phyloP scores from a whole-genome alignment of 768 basidiomycete genomes.

The Pleurotus eryngii region DNA sequence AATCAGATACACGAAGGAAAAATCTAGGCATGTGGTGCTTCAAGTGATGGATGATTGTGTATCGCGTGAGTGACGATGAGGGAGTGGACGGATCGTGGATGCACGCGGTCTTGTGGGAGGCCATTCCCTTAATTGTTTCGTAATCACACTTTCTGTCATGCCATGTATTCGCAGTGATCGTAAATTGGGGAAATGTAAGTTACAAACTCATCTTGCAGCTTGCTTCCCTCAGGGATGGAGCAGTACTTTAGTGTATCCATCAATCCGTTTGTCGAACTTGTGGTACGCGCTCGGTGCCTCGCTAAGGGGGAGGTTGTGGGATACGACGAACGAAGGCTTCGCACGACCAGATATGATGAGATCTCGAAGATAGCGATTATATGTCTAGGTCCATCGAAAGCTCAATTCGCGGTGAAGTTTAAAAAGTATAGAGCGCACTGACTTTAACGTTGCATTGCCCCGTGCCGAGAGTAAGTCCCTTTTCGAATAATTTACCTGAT shows the following conservation, averaged over 20 bases:
- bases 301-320: conserved; percentile 47
- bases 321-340: conserved; percentile 53
- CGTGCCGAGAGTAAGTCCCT: conserved; percentile 49
- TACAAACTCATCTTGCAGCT: background rate
- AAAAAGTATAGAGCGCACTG: background rate
- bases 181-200: background rate
- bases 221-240: conserved; percentile 38
- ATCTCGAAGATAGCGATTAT: conserved; percentile 53
- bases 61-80: too few species aligned
- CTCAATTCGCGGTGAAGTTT: background rate
- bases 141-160: too few species aligned
- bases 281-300: conserved; percentile 47
- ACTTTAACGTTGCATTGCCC: conserved; percentile 59
- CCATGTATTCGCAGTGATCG: background rate
- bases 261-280: conserved; percentile 51
- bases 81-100: too few species aligned
- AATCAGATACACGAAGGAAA: too few species aligned
- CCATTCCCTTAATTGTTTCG: too few species aligned
- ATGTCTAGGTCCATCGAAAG: conserved; percentile 27
- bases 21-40: too few species aligned
- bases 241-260: conserved; percentile 52
- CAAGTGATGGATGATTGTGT: too few species aligned
- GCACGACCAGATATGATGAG: conserved; percentile 51
- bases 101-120: too few species aligned
- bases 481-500: conserved; percentile 46